Evolutionary conservation across 805 yeast genomes (phyloP), one percentile per base, ranked within the genome.

Genomic region (Candida maesae): DNA sequence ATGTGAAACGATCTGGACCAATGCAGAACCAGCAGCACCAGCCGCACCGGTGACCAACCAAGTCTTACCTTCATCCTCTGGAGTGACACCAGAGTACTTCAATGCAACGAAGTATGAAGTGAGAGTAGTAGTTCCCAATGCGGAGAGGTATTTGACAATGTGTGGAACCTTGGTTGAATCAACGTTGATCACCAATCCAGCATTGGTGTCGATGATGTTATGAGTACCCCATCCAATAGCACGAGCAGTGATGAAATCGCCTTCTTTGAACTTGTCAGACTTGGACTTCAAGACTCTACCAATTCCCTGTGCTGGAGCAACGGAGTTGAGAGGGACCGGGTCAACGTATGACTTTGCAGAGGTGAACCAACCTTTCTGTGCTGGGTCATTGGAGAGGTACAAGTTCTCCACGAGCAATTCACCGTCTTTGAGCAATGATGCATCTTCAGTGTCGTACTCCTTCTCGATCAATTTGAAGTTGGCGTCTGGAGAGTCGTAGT

Each of bases 11-110:
- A 81, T 55, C 56, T 79, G 85, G 18, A 79, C 73, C 36, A 68
- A 74, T 35, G 71, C 61, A 21, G 77, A 69, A 13, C 87, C 87
- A 13, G 81, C 81, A 14, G 85, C 84, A 45, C 88, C 88, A 7
- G 81, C 73, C 12, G 87, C 87, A 43, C 84, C 86, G 17, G 81
- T 73, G 35, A 81, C 64, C 35, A 79, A 59, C 49, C 76, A 66
- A 7, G 69, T 65, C 53, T 78, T 78, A 13, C 59, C 64, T 23
- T 57, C 58, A 19, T 60, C 65, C 19, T 68, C 68, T 16, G 62
- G 65, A 41, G 62, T 55, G 44, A 78, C 58, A 33, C 68, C 61
- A n/a, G 78, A 79, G 41, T 77, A 68, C 32, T 70, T 68, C 44
- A 56, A 61, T 41, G 79, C 66, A 10, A 79, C 79, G 46, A 72